A percentile compares a stretch with the other conserved stretches of the same genome.
Evolutionary conservation across 371 early-diverging fungal genomes (phyloP).

Genomic region (Syncephalastrum contaminatum): DNA sequence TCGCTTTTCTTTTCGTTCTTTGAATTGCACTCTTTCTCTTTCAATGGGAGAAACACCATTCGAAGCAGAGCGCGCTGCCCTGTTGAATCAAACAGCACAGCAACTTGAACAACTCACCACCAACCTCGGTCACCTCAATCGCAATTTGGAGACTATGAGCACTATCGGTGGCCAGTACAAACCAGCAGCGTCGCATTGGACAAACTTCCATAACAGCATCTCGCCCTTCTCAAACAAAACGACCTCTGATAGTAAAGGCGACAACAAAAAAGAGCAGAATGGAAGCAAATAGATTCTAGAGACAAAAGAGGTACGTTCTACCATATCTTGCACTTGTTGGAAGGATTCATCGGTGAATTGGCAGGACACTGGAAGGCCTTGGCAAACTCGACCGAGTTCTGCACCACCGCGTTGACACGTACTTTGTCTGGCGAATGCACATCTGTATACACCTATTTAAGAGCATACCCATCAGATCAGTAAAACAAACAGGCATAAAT

Average conservation of each 20-base stretch:
- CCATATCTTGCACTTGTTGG: conserved; percentile 51
- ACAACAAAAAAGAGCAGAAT: too few species aligned
- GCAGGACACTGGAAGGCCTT: conserved; percentile 60
- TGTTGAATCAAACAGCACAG: conserved; percentile 28
- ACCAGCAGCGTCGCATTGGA: too few species aligned
- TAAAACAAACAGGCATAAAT: neutral
- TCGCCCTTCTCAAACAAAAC: too few species aligned
- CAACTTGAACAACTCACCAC: conserved; percentile 46
- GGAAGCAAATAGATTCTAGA: too few species aligned
- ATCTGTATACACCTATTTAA: conserved; percentile 35
- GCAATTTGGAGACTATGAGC: conserved; percentile 55
- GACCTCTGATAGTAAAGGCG: too few species aligned
- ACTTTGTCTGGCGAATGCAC: conserved; percentile 53
- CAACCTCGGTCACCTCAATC: conserved; percentile 49
- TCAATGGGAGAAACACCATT: conserved; percentile 14
- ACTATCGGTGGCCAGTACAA: conserved; percentile 36
- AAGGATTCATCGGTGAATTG: conserved; percentile 55
- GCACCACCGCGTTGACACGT: conserved; percentile 64
- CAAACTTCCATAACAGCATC: too few species aligned
- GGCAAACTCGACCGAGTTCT: conserved; percentile 63
- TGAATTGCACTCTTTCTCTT: neutral
- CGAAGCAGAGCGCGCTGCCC: conserved; percentile 22
- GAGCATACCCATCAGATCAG: too few species aligned
- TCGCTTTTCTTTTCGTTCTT: neutral
- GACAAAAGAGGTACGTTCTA: conserved; percentile 20